A percentile compares a stretch with the other conserved stretches of the same genome.
Evolutionary conservation across 2,329 filamentous ascomycete species (phyloP).

Genomic region (Orbilia brochopaga): DNA sequence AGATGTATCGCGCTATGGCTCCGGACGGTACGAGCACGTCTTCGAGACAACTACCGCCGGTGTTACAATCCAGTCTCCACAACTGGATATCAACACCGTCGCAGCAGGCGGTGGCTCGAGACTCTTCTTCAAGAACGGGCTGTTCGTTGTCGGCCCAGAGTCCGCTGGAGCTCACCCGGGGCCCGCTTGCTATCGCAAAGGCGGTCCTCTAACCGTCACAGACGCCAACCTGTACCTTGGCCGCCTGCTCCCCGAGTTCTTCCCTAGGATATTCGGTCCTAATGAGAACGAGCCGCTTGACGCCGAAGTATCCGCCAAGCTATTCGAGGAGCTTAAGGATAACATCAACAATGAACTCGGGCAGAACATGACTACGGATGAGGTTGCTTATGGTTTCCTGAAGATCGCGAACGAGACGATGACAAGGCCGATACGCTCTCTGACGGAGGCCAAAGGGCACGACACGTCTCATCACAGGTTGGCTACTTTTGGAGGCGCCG

Average conservation of each 20-base stretch:
- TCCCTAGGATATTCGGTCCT: conserved; percentile 92
- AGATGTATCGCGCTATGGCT: conserved; percentile 84
- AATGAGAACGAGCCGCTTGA: conserved; percentile 84
- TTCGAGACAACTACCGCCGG: conserved; percentile 93
- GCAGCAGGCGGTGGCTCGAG: conserved; percentile 85
- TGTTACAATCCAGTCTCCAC: conserved; percentile 90
- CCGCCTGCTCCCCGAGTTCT: conserved; percentile 84
- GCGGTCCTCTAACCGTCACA: conserved; percentile 87
- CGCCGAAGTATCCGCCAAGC: conserved; percentile 72
- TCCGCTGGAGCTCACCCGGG: conserved; percentile 88
- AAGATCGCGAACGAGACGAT: conserved; percentile 91
- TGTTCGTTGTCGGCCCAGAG: conserved; percentile 89
- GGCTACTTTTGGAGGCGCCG: conserved; percentile 89
- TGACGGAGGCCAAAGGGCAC: conserved; percentile 90
- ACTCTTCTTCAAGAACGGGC: conserved; percentile 84
- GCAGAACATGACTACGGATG: conserved; percentile 75
- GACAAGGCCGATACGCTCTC: conserved; percentile 84
- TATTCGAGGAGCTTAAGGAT: conserved; percentile 76
- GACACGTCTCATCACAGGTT: conserved; percentile 89
- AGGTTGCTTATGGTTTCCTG: conserved; percentile 87
- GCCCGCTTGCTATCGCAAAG: conserved; percentile 88
- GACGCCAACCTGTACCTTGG: conserved; percentile 89
- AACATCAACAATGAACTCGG: conserved; percentile 78
- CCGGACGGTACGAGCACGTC: conserved; percentile 86
- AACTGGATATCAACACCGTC: conserved; percentile 93